Percentiles rank a stretch among this genome's conserved stretches.
Evolutionary conservation across 306 rosid species (phyloP).

Genomic region (Dalbergia cochinchinensis): DNA sequence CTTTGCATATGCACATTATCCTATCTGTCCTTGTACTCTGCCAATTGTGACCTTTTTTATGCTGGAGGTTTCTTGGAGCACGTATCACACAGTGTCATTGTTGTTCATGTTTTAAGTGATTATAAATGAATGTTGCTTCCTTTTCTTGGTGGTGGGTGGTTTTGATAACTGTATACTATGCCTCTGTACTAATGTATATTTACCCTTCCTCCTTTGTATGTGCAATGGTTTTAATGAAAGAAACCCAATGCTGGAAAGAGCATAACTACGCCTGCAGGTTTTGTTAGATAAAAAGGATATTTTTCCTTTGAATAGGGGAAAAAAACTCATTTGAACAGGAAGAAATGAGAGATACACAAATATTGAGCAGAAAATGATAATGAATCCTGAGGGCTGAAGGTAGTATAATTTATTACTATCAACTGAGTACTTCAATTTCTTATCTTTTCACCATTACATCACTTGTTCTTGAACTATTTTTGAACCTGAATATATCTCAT

Average conservation of each 20-base stretch:
- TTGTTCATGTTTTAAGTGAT: conserved; percentile 16
- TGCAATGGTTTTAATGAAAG: conserved; percentile 28
- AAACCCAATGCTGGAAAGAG: conserved; percentile 18
- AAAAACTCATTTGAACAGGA: not conserved
- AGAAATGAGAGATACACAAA: not conserved
- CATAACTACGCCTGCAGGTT: not conserved
- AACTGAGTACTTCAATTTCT: not conserved
- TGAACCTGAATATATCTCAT: not conserved
- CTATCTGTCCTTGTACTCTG: not conserved
- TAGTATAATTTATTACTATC: not conserved
- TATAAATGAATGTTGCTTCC: conserved; percentile 29
- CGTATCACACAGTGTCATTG: not conserved
- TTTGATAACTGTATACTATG: conserved; percentile 16
- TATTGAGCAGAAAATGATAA: not conserved
- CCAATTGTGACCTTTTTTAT: conserved; percentile 9
- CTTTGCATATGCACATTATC: conserved; percentile 17
- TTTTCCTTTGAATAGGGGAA: not conserved
- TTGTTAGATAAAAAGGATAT: conserved; percentile 1
- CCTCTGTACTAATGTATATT: conserved; percentile 18
- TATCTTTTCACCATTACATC: not conserved
- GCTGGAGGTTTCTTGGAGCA: conserved; percentile 22
- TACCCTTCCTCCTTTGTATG: conserved; percentile 23
- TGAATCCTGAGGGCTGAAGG: not conserved
- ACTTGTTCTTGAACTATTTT: not conserved
- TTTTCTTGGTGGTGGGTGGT: conserved; percentile 27